phyloP scores from a whole-genome alignment of 805 yeast species.

The Metschnikowia cerradonensis region DNA sequence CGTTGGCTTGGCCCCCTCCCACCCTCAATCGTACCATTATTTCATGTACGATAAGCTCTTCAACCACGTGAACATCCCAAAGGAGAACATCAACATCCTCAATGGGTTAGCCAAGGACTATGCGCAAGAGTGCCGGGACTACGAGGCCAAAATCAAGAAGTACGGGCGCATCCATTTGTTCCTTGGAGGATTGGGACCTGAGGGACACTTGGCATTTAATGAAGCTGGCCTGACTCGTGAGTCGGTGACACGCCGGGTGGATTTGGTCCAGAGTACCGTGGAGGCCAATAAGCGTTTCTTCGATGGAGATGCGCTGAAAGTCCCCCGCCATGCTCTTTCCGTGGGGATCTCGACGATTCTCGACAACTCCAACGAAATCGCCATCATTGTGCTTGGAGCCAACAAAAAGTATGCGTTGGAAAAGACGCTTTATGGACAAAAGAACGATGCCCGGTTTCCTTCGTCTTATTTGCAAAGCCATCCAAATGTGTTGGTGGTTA shows the following conservation, averaged over 20 bases:
- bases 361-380: slow-evolving; percentile 51
- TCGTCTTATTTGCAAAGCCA: slow-evolving; percentile 49
- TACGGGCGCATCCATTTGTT: slow-evolving; percentile 52
- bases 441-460: slow-evolving; percentile 42
- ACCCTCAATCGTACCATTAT: slow-evolving; percentile 52
- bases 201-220: slow-evolving; percentile 60
- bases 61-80: slow-evolving; percentile 51
- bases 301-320: slow-evolving; percentile 41
- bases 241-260: slow-evolving; percentile 44
- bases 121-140: slow-evolving; percentile 43
- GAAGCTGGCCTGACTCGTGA: slow-evolving; percentile 49
- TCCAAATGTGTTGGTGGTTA: slow-evolving; percentile 39
- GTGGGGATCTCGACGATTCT: slow-evolving; percentile 58
- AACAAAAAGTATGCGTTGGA: slow-evolving; percentile 45
- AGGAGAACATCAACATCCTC: slow-evolving; percentile 49
- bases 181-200: slow-evolving; percentile 58
- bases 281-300: slow-evolving; percentile 54
- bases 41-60: slow-evolving; percentile 56
- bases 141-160: slow-evolving; percentile 45
- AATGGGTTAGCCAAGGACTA: slow-evolving; percentile 48
- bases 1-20: slow-evolving; percentile 43
- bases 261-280: slow-evolving; percentile 47
- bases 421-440: slow-evolving; percentile 38
- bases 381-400: slow-evolving; percentile 49
- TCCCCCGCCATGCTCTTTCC: slow-evolving; percentile 48